Evolutionary conservation across 1,284 basidiomycete genomes (phyloP).

Genomic region (Moesziomyces aphidis): DNA sequence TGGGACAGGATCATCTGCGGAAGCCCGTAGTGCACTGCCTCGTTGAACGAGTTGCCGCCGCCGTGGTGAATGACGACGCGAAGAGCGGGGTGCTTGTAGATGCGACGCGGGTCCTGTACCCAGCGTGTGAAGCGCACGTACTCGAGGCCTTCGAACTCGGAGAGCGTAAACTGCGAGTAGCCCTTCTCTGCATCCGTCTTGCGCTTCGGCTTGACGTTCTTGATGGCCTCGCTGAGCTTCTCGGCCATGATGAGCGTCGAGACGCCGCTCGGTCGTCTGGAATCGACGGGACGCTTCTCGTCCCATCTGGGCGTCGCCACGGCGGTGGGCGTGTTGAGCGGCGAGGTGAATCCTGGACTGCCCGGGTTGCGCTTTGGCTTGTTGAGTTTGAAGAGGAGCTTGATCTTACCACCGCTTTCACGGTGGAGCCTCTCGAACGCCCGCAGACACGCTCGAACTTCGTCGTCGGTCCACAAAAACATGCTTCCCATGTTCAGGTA

Average conservation of each 20-base stretch:
- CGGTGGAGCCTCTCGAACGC: slow-evolving; percentile 47
- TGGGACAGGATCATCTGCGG: slow-evolving; percentile 61
- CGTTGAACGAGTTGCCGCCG: slow-evolving; percentile 65
- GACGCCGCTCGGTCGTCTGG: slow-evolving; percentile 13
- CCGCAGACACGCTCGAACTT: slow-evolving; percentile 49
- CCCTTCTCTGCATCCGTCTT: slow-evolving; percentile 32
- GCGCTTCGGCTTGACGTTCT: slow-evolving; percentile 22
- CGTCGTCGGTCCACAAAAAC: slow-evolving; percentile 53
- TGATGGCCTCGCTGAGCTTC: slow-evolving; percentile 31
- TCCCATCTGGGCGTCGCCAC: slow-evolving; percentile 5
- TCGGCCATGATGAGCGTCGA: slow-evolving; percentile 20
- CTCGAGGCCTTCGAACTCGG: slow-evolving; percentile 43
- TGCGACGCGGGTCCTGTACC: slow-evolving; percentile 48
- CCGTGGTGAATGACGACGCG: slow-evolving; percentile 60
- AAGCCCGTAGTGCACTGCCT: slow-evolving; percentile 56
- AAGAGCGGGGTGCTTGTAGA: slow-evolving; percentile 57
- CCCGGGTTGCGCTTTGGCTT: slow-evolving; percentile 22
- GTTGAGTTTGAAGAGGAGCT: slow-evolving; percentile 53
- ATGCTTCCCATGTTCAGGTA: slow-evolving; percentile 67
- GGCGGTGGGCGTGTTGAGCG: slow-evolving; percentile 5
- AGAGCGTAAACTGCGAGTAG: slow-evolving; percentile 36
- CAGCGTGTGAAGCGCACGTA: slow-evolving; percentile 56
- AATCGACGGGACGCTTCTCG: slow-evolving; percentile 20
- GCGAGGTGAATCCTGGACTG: slow-evolving; percentile 13
- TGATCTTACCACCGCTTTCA: slow-evolving; percentile 29